Conservation (phyloP, 1,284 basidiomycete species). For the Boletus mariae region DNA sequence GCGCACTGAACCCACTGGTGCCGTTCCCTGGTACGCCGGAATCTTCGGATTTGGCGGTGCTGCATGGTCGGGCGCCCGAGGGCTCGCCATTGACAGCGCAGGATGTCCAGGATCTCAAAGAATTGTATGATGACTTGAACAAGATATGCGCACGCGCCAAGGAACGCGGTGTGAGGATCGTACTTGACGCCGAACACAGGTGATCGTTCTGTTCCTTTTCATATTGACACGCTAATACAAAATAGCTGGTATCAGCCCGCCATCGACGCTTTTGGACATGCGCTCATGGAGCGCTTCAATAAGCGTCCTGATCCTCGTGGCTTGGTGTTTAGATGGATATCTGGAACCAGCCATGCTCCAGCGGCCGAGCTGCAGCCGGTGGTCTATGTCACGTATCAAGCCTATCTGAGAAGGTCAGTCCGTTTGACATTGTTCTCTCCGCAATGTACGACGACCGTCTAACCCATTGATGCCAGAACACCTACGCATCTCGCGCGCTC, state of each 20-base stretch:
- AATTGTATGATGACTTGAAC: constrained; percentile 57
- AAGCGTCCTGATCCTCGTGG: constrained; percentile 33
- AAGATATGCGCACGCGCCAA: constrained; percentile 60
- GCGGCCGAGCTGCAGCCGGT: constrained; percentile 51
- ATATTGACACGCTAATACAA: not conserved
- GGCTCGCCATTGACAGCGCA: constrained; percentile 38
- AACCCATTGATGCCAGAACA: constrained; percentile 43
- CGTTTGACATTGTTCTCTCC: too few species aligned
- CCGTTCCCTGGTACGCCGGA: constrained; percentile 28
- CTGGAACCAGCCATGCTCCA: constrained; percentile 1
- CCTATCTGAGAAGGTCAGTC: constrained; percentile 70
- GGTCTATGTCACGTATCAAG: constrained; percentile 81
- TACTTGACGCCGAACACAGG: constrained; percentile 83
- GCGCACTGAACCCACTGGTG: constrained; percentile 20
- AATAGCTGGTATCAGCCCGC: constrained; percentile 79
- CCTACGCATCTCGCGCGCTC: constrained; percentile 65
- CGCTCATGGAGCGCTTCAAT: constrained; percentile 78
- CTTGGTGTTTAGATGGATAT: constrained; percentile 1
- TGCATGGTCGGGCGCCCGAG: constrained; percentile 35
- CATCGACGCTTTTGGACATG: constrained; percentile 74
- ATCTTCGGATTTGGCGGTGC: constrained; percentile 26
- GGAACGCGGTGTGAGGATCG: constrained; percentile 58
- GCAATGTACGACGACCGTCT: not conserved
- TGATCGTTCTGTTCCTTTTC: constrained; percentile 18
- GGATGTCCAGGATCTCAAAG: constrained; percentile 59